These are phyloP conservation scores for Jaapia argillacea DNA, from an alignment of 768 basidiomycete genomes.

Conservation along the genomic window DNA sequence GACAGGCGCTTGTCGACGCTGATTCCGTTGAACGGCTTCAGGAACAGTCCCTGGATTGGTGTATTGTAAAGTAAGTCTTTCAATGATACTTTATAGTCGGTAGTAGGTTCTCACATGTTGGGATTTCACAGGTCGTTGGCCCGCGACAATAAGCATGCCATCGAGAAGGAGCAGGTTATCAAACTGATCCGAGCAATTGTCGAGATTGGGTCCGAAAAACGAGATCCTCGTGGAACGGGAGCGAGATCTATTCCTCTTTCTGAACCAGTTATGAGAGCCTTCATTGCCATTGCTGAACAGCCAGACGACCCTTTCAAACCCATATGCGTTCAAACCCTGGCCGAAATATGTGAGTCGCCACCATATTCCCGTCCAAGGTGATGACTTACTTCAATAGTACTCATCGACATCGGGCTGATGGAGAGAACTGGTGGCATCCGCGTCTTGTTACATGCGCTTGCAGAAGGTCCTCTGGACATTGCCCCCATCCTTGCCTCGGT, in stretches of 20 bases:
- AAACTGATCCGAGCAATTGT: constrained; percentile 81
- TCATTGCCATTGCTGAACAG: constrained; percentile 92
- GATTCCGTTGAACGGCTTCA: constrained; percentile 60
- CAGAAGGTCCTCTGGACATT: constrained; percentile 84
- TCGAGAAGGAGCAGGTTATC: constrained; percentile 89
- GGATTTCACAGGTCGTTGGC: constrained; percentile 64
- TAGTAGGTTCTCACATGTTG: constrained; percentile 2
- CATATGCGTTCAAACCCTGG: constrained; percentile 76
- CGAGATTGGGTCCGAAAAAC: constrained; percentile 57
- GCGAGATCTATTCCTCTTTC: constrained; percentile 50
- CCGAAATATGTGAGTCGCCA: constrained; percentile 78
- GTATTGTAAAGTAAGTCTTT: constrained; percentile 69
- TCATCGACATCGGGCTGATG: constrained; percentile 82
- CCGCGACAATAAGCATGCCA: constrained; percentile 71
- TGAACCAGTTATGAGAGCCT: constrained; percentile 71
- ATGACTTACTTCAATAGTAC: constrained; percentile 36
- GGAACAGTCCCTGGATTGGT: constrained; percentile 72
- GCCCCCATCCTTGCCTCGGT: constrained; percentile 68
- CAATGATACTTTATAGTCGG: constrained; percentile 4
- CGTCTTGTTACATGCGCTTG: constrained; percentile 74
- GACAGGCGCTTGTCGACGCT: constrained; percentile 65
- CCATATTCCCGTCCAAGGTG: neutral
- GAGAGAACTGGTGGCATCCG: constrained; percentile 76
- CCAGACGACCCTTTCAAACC: constrained; percentile 81
- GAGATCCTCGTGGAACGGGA: constrained; percentile 30